These are phyloP conservation scores for Podosphaera aphanis DNA, from an alignment of 2,329 filamentous ascomycete species.

Conservation along the genomic window DNA sequence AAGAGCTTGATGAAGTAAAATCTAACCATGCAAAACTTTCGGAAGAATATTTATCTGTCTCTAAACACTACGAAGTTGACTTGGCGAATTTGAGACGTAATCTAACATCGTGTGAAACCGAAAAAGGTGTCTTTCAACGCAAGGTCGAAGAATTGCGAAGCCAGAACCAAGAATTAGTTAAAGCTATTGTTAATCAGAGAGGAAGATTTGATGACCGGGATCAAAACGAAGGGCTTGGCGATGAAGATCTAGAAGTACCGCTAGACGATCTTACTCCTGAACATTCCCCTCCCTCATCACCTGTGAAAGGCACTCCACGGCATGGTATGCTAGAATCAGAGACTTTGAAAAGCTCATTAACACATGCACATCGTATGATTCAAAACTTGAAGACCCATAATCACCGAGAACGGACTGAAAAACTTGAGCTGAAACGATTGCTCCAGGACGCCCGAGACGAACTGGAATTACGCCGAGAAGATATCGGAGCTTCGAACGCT, in stretches of 20 bases:
- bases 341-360: conserved; percentile 78
- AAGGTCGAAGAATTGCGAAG: conserved; percentile 71
- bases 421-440: conserved; percentile 83
- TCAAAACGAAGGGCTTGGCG: conserved; percentile 30
- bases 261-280: conserved; percentile 57
- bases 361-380: conserved; percentile 89
- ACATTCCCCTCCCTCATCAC: conserved; percentile 73
- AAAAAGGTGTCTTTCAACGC: conserved; percentile 53
- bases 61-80: conserved; percentile 77
- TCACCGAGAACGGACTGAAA: conserved; percentile 95
- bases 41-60: conserved; percentile 54
- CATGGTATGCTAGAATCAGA: conserved; percentile 86
- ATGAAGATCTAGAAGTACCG: conserved; percentile 40
- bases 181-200: conserved; percentile 53
- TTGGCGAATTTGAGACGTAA: conserved; percentile 63
- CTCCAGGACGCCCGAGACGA: conserved; percentile 89
- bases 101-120: conserved; percentile 52
- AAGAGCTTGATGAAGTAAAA: conserved; percentile 79
- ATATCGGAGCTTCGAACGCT: conserved; percentile 21
- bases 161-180: conserved; percentile 80
- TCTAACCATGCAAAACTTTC: conserved; percentile 51
- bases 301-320: conserved; percentile 72
- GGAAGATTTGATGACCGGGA: conserved; percentile 43
- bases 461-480: conserved; percentile 42
- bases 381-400: conserved; percentile 87